phyloP scores from a whole-genome alignment of 1,284 basidiomycete species.

The Ustilago lituana region DNA sequence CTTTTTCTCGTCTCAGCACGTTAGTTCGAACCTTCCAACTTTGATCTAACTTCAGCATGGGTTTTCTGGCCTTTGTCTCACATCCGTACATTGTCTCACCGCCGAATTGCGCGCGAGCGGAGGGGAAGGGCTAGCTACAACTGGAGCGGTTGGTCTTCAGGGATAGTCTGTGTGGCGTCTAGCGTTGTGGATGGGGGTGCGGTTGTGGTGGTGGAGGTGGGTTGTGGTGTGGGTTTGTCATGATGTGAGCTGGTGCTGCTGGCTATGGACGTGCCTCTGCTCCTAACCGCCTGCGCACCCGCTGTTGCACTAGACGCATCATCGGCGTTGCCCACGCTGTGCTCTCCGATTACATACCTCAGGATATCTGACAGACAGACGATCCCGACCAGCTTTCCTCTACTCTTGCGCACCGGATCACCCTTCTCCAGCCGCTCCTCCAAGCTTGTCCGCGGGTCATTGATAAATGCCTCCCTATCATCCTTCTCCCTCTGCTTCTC shows the following conservation, averaged over 20 bases:
- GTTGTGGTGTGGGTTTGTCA: neutral
- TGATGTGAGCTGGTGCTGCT: slow-evolving; percentile 10
- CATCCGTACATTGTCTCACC: too few species aligned
- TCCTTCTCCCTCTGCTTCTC: slow-evolving; percentile 12
- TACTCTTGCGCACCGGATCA: slow-evolving; percentile 38
- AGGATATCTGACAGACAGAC: slow-evolving; percentile 62
- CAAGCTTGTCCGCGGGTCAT: slow-evolving; percentile 8
- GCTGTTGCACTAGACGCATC: too few species aligned
- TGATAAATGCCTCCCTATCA: slow-evolving; percentile 11
- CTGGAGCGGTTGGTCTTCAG: slow-evolving; percentile 22
- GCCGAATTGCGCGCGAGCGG: too few species aligned
- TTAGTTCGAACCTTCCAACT: too few species aligned
- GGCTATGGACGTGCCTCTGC: slow-evolving; percentile 18
- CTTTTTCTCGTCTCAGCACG: too few species aligned
- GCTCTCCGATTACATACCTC: slow-evolving; percentile 60
- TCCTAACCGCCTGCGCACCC: slow-evolving; percentile 1
- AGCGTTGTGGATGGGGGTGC: slow-evolving; percentile 3
- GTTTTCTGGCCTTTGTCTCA: too few species aligned
- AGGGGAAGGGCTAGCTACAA: neutral
- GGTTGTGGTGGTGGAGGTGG: neutral
- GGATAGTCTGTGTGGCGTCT: slow-evolving; percentile 36
- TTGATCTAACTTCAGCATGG: too few species aligned
- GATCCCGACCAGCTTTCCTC: slow-evolving; percentile 61
- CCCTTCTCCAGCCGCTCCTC: slow-evolving; percentile 44
- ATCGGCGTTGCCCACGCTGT: neutral